Base-by-base conservation (phyloP, 306 rosid genomes). In the Dalbergia oliveri region DNA sequence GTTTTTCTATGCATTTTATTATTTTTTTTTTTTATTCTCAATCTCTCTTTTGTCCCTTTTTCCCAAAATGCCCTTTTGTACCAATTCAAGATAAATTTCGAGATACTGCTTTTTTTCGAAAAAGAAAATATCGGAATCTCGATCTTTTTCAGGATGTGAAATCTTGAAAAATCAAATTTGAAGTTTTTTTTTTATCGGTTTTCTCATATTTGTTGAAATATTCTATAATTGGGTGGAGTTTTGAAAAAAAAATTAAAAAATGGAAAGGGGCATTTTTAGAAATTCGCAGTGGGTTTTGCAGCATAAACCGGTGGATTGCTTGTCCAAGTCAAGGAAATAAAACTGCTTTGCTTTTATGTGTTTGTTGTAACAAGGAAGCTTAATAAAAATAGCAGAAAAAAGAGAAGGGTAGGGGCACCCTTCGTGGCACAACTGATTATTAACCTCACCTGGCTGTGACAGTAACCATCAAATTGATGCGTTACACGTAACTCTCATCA, bases 301-400 rank as follows among this genome's bases (percentile, higher is more conserved):
- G 78, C 81, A 74, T 77, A 68, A 84, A 83, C 93, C 70, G 88
- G 87, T 84, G 75, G 87, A 82, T 79, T 81, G 77, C 84, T 83
- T 84, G 93, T 85, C 87, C 75, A 73, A 84, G 94, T 92, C 87
- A 88, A 89, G 89, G 87, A 88, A 87, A 85, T 81, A 89, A 91
- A 92, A 88, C 93, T 88, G 93, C 88, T 3, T 6, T 54, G 5
- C 41, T 37, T 6, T 54, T 54, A 6, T 54, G 83, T 50, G 91
- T 84, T 86, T 85, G 92, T 89, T 86, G 97, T 85, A 88, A 89
- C 94, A 94, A 88, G 77, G 88, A 83, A 69, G 86, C 84, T 45
- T 85, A 64, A 78, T 72, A 37, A 47, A 85, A 67, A 8, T 50
- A 73, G 58, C 59, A 72, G 56, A 19, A 34, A 34, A 19, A 34